Evolutionary conservation across 192 early-diverging fungal species (phyloP), one percentile per base, ranked within the genome.

Genomic region (Backusella tarrabulga): DNA sequence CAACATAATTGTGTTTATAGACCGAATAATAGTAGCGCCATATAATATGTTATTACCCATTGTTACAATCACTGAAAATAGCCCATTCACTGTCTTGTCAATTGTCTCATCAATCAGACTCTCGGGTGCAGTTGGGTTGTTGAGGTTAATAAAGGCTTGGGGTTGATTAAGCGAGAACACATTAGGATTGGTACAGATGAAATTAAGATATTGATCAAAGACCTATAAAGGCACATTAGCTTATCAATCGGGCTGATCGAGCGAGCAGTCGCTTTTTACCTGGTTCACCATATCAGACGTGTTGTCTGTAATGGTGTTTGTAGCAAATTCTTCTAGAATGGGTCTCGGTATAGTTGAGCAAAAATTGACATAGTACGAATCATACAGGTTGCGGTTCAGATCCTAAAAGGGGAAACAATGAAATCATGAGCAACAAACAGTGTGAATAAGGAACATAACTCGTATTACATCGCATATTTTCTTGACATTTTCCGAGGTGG

Each of bases 201-300:
- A 99, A 83, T 98, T 95, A 63, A 99, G 82, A 76, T 99, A 96
- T 88, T 99, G 98, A 88, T 99, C 98, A 81, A 95, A 99, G 3
- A 96, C 91, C 88, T 97, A 92, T 19, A 42, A 4, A 23, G 5
- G 26, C 9, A 26, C 0, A 60, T 71, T 50, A 85, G 89, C 68
- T 90, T 9, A 40, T 38, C 38, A 38, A 38, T 38, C 38, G 38
- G 32, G 2, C 32, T 32, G 32, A 32, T 32, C 32, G 32, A 32
- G 32, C 32, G 32, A 32, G 32, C 0, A 32, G 0, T 32, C 32
- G 2, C 32, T 3, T 2, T 32, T 32, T 76, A 92, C 92, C 83
- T 97, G 96, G 6, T 94, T 91, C 34, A 99, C 91, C 80, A 92
- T 88, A 71, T 91, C 86, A 40, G 93, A 87, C n/a, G 88, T 92